Evolutionary conservation across 805 yeast genomes (phyloP).

Genomic region (Ogataea nitratoaversa): DNA sequence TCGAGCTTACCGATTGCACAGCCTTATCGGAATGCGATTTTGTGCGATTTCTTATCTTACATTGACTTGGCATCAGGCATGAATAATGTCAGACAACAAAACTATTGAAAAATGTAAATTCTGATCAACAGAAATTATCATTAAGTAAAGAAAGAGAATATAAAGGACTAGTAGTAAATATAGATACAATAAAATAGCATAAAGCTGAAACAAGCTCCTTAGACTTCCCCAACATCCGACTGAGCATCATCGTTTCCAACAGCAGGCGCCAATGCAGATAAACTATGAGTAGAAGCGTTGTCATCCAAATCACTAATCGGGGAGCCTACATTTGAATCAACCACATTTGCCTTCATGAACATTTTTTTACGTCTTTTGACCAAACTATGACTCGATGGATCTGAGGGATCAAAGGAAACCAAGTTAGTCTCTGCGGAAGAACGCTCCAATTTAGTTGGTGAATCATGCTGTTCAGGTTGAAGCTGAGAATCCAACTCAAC

Average conservation of each 20-base stretch:
- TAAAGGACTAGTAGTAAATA: background rate
- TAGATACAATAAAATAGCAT: background rate
- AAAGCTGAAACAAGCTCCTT: background rate
- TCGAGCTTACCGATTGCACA: too few species aligned
- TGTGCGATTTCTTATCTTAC: too few species aligned
- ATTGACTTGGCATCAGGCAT: too few species aligned
- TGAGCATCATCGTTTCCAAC: constrained; percentile 9
- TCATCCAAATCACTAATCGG: constrained; percentile 31
- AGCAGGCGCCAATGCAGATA: constrained; percentile 24
- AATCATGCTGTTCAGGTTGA: background rate
- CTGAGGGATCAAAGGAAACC: background rate
- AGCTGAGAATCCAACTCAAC: too few species aligned
- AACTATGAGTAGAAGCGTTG: constrained; percentile 28
- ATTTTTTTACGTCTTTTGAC: constrained; percentile 23
- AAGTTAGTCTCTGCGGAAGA: background rate
- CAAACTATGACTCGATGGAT: constrained; percentile 6
- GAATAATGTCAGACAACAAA: too few species aligned
- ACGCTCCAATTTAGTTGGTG: background rate
- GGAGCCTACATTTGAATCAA: constrained; percentile 27
- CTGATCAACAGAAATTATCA: too few species aligned
- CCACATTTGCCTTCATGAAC: constrained; percentile 7
- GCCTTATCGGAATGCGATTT: too few species aligned
- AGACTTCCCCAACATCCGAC: constrained; percentile 8
- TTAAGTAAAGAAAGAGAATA: too few species aligned
- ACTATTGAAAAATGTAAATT: too few species aligned